These are phyloP conservation scores for Lipomyces lipofer DNA, from an alignment of 805 yeast genomes.

Conservation along the genomic window DNA sequence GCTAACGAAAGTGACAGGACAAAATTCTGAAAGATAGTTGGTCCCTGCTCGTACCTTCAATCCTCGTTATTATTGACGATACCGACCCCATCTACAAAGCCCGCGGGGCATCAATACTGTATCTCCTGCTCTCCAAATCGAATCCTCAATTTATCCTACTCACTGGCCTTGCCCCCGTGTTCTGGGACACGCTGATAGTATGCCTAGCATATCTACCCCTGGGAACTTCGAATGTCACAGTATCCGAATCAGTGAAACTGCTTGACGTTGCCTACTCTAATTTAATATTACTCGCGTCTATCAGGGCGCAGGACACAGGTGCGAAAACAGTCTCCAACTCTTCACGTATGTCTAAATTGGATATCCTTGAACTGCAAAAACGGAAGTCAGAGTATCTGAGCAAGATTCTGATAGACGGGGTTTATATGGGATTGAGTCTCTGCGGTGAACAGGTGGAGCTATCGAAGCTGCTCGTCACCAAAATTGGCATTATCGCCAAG, in stretches of 20 bases:
- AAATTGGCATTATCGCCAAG: conserved; percentile 12
- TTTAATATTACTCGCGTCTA: conserved; percentile 10
- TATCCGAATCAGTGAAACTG: conserved; percentile 12
- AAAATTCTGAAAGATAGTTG: conserved; percentile 13
- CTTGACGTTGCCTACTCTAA: conserved; percentile 11
- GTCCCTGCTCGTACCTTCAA: conserved; percentile 24
- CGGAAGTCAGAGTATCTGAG: conserved; percentile 9
- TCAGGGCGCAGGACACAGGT: conserved; percentile 16
- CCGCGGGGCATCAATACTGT: conserved; percentile 12
- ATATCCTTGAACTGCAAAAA: not conserved
- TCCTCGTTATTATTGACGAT: conserved; percentile 17
- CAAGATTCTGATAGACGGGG: conserved; percentile 13
- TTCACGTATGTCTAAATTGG: not conserved
- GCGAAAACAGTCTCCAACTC: conserved; percentile 7
- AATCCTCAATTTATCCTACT: conserved; percentile 14
- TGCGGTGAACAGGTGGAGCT: conserved; percentile 23
- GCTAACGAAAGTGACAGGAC: no score
- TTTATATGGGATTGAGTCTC: conserved; percentile 12
- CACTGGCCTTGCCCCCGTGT: conserved; percentile 25
- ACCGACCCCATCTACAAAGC: conserved; percentile 14
- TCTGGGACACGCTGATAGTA: conserved; percentile 25
- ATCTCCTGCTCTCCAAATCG: not conserved
- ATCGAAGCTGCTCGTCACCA: conserved; percentile 9
- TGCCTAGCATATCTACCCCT: conserved; percentile 25
- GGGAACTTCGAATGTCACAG: conserved; percentile 19